These are phyloP conservation scores for Pouteria glomerata DNA, from an alignment of 148 eudicot genomes.

Conservation along the genomic window DNA sequence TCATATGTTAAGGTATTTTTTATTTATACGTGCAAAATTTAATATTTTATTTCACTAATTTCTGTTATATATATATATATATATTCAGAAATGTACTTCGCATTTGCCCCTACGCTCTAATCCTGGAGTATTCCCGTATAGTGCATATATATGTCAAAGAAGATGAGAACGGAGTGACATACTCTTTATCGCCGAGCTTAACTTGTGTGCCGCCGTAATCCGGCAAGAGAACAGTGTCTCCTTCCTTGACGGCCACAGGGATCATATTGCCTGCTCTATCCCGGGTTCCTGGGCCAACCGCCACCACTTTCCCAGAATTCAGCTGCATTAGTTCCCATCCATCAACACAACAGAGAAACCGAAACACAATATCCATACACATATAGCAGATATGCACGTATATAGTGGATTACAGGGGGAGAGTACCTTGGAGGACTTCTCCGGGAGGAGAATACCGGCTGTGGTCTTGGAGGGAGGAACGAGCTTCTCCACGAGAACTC, in stretches of 20 bases:
- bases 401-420: neutral
- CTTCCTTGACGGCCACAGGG: constrained; percentile 73
- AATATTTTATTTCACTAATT: too few species aligned
- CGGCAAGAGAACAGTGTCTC: constrained; percentile 79
- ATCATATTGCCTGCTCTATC: constrained; percentile 44
- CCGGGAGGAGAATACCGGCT: constrained; percentile 56
- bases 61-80: too few species aligned
- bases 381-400: neutral
- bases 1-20: too few species aligned
- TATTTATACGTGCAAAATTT: too few species aligned
- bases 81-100: too few species aligned
- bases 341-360: neutral
- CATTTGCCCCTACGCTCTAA: too few species aligned
- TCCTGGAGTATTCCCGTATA: too few species aligned
- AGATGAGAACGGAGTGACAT: constrained; percentile 4
- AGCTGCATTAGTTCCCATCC: constrained; percentile 29
- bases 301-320: constrained; percentile 76
- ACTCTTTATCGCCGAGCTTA: constrained; percentile 85
- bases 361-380: neutral
- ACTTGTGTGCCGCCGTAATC: constrained; percentile 83
- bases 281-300: constrained; percentile 72
- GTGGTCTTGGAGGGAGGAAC: constrained; percentile 44
- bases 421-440: constrained; percentile 43
- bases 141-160: too few species aligned
- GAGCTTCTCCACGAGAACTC: constrained; percentile 53